Base-by-base conservation (phyloP, 1,284 basidiomycete genomes). In the Vanrija sp. region DNA sequence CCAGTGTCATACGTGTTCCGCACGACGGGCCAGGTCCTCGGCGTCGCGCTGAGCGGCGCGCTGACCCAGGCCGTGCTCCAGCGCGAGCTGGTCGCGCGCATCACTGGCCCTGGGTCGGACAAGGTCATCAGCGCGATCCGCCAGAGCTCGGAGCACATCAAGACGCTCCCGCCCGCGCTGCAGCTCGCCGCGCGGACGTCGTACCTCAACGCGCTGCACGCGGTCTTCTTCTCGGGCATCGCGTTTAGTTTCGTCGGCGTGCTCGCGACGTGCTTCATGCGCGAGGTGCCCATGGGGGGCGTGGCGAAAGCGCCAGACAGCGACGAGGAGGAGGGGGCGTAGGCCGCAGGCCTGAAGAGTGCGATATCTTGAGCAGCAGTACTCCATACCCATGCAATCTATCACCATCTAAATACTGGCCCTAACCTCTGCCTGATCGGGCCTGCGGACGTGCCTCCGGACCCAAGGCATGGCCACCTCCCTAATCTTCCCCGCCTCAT, bases 11-110 rank as follows among this genome's bases (percentile, higher is more conserved):
- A 94, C 76, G 79, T 93, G 47, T 92, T 91, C 78, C 81, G 90
- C 63, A 92, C 89, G 6, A 89, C 88, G 12, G 91, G 91, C 15
- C 91, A 94, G 77, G 91, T 92, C 19, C 81, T 94, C 43, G 90
- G 90, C 45, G 91, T 94, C 49, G 86, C 87, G 63, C 77, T 93
- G 43, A 86, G 87, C 58, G 88, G 88, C 27, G 86, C 88, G 2
- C 74, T 93, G 41, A 78, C 89, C 22, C 91, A 94, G 75, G 82
- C 83, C 5, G 80, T 91, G 27, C 79, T 94, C 42, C 76, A 85
- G 20, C 75, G 78, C 45, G 83, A 87, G 67, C 77, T 94, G 54
- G 82, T 82, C 49, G 76, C 81, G 59, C 81, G 84, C 51, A 91
- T 94, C 65, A 81, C 80, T n/a, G 89, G 87, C 24, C 83, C 86